Conservation (phyloP, 2,329 filamentous ascomycete species). For the Onygenales sp. region DNA sequence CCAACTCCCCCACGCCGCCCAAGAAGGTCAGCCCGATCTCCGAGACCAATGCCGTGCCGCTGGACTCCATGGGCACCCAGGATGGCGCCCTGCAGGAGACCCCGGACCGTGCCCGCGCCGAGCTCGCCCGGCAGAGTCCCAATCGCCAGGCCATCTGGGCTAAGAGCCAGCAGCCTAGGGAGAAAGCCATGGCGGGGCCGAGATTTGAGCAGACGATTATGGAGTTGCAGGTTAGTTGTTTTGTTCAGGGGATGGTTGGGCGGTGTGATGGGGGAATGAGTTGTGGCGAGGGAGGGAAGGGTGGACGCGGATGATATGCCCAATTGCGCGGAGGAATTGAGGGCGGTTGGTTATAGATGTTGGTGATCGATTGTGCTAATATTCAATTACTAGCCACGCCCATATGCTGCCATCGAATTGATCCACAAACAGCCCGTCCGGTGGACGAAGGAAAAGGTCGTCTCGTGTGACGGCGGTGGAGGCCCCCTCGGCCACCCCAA, state of each 20-base stretch:
- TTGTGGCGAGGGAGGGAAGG: not conserved
- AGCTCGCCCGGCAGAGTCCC: conserved; percentile 65
- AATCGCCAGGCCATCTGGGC: conserved; percentile 80
- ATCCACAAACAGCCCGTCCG: conserved; percentile 91
- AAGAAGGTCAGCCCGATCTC: conserved; percentile 44
- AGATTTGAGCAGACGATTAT: conserved; percentile 97
- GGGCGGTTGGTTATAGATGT: not conserved
- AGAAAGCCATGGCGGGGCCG: conserved; percentile 81
- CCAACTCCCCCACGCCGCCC: conserved; percentile 50
- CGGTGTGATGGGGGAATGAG: not conserved
- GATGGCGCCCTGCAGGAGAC: conserved; percentile 49
- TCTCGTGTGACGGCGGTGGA: conserved; percentile 85
- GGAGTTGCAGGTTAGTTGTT: conserved; percentile 64
- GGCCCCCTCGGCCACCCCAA: conserved; percentile 82
- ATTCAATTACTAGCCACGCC: conserved; percentile 58
- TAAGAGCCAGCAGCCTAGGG: conserved; percentile 70
- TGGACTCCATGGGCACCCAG: conserved; percentile 38
- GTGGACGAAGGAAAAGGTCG: conserved; percentile 75
- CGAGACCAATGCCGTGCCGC: conserved; percentile 50
- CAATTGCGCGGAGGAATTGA: not conserved
- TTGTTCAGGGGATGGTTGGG: not conserved
- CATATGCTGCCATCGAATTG: conserved; percentile 83
- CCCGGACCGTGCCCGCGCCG: conserved; percentile 45
- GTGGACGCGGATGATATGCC: too few relatives aligned
- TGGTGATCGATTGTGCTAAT: conserved; percentile 1